Evolutionary conservation across 2,329 filamentous ascomycete genomes (phyloP).

Genomic region (Phaeosphaeriaceae sp.): DNA sequence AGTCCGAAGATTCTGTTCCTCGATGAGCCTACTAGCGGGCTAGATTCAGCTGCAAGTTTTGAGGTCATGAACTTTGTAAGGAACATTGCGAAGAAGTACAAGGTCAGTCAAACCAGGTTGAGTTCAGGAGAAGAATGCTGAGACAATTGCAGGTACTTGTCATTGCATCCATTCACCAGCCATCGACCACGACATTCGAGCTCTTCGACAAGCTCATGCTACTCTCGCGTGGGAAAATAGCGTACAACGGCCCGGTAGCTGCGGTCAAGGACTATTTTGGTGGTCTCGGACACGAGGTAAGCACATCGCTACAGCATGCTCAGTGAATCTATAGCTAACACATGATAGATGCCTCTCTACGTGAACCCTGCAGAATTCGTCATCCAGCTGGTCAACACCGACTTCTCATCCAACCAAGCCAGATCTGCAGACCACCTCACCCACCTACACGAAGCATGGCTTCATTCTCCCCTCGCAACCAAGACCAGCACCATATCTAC

Average conservation of each 20-base stretch:
- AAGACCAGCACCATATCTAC: constrained; percentile 2
- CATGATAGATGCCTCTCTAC: constrained; percentile 64
- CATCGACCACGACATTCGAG: constrained; percentile 78
- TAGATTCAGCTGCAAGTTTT: constrained; percentile 78
- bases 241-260: constrained; percentile 73
- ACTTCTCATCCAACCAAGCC: constrained; percentile 63
- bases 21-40: constrained; percentile 82
- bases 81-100: constrained; percentile 69
- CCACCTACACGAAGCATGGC: constrained; percentile 64
- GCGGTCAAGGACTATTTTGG: constrained; percentile 70
- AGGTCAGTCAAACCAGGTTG: constrained; percentile 54
- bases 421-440: constrained; percentile 58
- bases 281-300: constrained; percentile 56
- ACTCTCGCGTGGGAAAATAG: constrained; percentile 72
- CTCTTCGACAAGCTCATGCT: constrained; percentile 82
- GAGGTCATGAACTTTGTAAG: constrained; percentile 80
- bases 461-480: constrained; percentile 54
- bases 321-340: neutral
- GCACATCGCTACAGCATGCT: neutral
- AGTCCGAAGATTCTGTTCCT: constrained; percentile 81
- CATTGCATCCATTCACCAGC: constrained; percentile 85
- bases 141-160: constrained; percentile 67
- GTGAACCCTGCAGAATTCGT: constrained; percentile 83
- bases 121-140: neutral
- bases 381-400: constrained; percentile 78